A percentile compares a stretch with the other conserved stretches of the same genome.
Conservation (phyloP, 2,329 filamentous ascomycete species). For the Calonectria hawksworthii region DNA sequence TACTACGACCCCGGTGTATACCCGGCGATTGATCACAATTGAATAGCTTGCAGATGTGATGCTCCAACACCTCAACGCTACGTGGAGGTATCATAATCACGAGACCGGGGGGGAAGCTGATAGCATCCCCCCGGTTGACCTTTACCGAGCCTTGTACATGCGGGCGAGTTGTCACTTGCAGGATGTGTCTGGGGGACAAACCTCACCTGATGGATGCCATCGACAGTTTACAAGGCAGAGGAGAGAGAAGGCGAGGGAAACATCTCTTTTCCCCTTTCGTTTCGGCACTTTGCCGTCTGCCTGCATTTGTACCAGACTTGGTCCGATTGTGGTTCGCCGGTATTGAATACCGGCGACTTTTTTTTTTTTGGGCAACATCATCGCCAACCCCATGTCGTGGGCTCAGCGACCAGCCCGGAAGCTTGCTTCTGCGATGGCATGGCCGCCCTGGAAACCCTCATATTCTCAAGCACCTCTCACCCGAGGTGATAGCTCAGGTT, state of each 20-base stretch:
- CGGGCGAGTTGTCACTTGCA: conserved; percentile 27
- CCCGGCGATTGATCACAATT: conserved; percentile 3
- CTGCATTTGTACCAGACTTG: conserved; percentile 22
- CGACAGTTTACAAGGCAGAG: neutral
- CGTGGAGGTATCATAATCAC: conserved; percentile 9
- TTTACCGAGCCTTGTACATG: conserved; percentile 13
- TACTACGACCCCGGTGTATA: conserved; percentile 2
- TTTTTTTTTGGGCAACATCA: neutral
- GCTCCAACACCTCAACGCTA: neutral
- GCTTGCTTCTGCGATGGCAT: neutral
- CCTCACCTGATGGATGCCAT: conserved; percentile 14
- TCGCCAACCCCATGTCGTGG: conserved; percentile 3
- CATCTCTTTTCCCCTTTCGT: neutral
- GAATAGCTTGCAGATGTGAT: conserved; percentile 15
- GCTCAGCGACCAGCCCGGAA: neutral
- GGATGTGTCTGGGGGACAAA: conserved; percentile 1
- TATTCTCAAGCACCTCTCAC: neutral
- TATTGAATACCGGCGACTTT: conserved; percentile 8
- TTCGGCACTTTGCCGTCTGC: conserved; percentile 9
- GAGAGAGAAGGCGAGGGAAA: neutral
- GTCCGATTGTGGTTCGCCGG: conserved; percentile 12
- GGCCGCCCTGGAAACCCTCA: conserved; percentile 1
- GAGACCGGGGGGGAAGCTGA: neutral
- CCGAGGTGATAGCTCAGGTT: conserved; percentile 23
- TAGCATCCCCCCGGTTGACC: neutral